phyloP scores from a whole-genome alignment of 805 yeast genomes.

The Zygoascus tannicola region DNA sequence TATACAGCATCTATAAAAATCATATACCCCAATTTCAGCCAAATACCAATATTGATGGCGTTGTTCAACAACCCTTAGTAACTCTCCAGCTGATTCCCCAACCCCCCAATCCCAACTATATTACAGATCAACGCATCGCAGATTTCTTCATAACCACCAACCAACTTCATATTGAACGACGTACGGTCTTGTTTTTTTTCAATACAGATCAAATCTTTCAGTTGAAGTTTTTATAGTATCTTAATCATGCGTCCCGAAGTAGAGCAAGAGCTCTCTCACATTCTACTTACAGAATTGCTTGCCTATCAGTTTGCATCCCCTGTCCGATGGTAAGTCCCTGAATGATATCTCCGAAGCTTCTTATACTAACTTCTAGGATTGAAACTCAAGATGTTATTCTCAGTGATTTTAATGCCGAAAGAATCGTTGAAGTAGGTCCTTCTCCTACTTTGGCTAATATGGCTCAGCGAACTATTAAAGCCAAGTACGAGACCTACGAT shows the following conservation, averaged over 20 bases:
- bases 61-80: too few species aligned
- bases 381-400: slow-evolving; percentile 98
- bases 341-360: slow-evolving; percentile 10
- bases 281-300: slow-evolving; percentile 84
- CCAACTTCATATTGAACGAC: background rate
- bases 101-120: too few species aligned
- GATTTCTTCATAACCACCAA: background rate
- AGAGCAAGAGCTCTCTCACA: slow-evolving; percentile 95
- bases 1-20: too few species aligned
- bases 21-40: too few species aligned
- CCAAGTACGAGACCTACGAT: slow-evolving; percentile 94
- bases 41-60: too few species aligned
- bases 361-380: slow-evolving; percentile 35
- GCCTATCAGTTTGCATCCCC: slow-evolving; percentile 99
- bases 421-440: slow-evolving; percentile 98
- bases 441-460: slow-evolving; percentile 97
- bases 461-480: slow-evolving; percentile 93
- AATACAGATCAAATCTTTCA: too few species aligned
- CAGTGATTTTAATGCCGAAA: slow-evolving; percentile 88
- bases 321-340: slow-evolving; percentile 99
- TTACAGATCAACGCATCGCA: too few species aligned
- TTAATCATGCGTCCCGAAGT: slow-evolving; percentile 75
- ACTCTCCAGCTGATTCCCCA: too few species aligned
- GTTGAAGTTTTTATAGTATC: too few species aligned
- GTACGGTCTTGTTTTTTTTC: too few species aligned